phyloP scores from a whole-genome alignment of 2,329 filamentous ascomycete species.

The Talaromyces albobiverticillius region DNA sequence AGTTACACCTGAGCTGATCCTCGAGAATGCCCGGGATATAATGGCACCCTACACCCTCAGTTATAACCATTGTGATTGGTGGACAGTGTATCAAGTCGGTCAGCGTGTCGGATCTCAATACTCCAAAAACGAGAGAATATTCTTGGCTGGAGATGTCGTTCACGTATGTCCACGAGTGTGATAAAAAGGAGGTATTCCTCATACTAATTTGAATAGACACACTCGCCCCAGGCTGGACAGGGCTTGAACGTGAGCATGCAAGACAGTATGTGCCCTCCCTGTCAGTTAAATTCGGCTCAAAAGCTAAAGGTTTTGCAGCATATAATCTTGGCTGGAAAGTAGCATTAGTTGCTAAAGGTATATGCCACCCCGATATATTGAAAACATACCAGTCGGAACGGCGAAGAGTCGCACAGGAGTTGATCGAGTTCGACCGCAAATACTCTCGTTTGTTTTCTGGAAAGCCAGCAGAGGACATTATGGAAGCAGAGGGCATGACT shows the following conservation, averaged over 20 bases:
- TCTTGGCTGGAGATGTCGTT: slow-evolving; percentile 67
- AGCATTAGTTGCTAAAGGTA: slow-evolving; percentile 25
- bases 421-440: slow-evolving; percentile 38
- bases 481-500: slow-evolving; percentile 60
- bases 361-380: slow-evolving; percentile 23
- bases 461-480: slow-evolving; percentile 48
- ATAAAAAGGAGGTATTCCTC: too few species aligned
- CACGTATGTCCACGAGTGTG: too few species aligned
- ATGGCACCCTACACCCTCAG: slow-evolving; percentile 65
- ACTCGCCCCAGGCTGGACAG: slow-evolving; percentile 32
- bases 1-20: slow-evolving; percentile 63
- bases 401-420: slow-evolving; percentile 28
- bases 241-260: slow-evolving; percentile 37
- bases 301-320: too few species aligned
- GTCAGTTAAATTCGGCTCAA: too few species aligned
- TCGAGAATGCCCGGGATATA: slow-evolving; percentile 62
- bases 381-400: slow-evolving; percentile 31
- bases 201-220: too few species aligned
- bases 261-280: slow-evolving; percentile 25
- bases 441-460: slow-evolving; percentile 56
- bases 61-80: slow-evolving; percentile 65
- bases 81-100: slow-evolving; percentile 66
- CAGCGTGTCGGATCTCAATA: slow-evolving; percentile 62
- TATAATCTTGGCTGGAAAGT: slow-evolving; percentile 38
- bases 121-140: slow-evolving; percentile 57